Evolutionary conservation across 257 asterid genomes (phyloP).

Genomic region (Solanum dulcamara): DNA sequence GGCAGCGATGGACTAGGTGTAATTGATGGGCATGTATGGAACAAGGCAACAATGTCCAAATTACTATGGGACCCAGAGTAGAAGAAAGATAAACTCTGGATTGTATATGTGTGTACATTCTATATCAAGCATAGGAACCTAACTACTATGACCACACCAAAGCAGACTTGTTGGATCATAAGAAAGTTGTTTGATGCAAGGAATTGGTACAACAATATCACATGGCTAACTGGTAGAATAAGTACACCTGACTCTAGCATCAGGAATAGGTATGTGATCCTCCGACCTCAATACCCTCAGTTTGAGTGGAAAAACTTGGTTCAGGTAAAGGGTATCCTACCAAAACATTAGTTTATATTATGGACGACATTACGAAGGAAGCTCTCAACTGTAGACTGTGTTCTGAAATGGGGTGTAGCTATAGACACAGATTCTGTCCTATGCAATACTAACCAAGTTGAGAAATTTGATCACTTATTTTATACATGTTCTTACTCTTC

Average conservation of each 20-base stretch:
- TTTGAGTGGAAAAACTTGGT: not conserved
- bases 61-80: not conserved
- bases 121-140: not conserved
- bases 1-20: too few relatives aligned
- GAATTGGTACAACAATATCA: not conserved
- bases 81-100: not conserved
- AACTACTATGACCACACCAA: not conserved
- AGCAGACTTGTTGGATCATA: not conserved
- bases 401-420: not conserved
- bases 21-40: too few relatives aligned
- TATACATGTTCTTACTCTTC: not conserved
- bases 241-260: not conserved
- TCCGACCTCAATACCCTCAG: not conserved
- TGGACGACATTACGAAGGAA: not conserved
- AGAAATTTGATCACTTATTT: not conserved
- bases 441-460: not conserved
- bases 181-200: not conserved
- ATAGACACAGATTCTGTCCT: not conserved
- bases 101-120: too few relatives aligned
- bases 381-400: not conserved
- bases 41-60: too few relatives aligned
- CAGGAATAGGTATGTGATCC: not conserved
- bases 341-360: not conserved
- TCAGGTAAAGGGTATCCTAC: not conserved
- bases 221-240: not conserved